Evolutionary conservation across 169 alveolate genomes (phyloP).

Genomic region (Sarcocystis neurona): DNA sequence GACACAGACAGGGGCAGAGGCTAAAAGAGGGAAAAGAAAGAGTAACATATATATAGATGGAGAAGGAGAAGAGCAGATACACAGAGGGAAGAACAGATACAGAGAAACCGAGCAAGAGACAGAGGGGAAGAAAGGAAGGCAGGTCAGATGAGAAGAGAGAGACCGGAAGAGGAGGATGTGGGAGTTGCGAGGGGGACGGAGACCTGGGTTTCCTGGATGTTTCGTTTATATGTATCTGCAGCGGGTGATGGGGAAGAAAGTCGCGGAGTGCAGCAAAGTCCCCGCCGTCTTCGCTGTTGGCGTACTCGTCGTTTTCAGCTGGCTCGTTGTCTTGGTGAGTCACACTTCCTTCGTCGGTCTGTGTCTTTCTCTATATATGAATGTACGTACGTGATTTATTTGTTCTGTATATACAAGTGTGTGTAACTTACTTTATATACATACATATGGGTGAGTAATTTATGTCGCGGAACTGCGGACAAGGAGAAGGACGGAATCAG

Average conservation of each 20-base stretch:
- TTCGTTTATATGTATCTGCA: constrained; percentile 17
- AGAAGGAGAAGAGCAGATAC: background rate
- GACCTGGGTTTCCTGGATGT: background rate
- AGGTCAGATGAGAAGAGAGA: background rate
- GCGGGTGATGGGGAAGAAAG: background rate
- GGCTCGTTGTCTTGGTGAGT: constrained; percentile 57
- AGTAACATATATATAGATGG: too few relatives aligned
- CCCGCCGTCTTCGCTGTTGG: constrained; percentile 49
- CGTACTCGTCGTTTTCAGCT: constrained; percentile 47
- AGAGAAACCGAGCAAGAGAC: too few relatives aligned
- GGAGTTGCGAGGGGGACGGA: background rate
- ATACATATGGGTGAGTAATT: too few relatives aligned
- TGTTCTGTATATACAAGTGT: too few relatives aligned
- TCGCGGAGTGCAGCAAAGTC: background rate
- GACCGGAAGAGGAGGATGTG: background rate
- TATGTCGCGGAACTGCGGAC: too few relatives aligned
- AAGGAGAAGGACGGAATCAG: too few relatives aligned
- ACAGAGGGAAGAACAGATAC: background rate
- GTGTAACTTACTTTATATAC: too few relatives aligned
- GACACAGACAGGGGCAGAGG: too few relatives aligned
- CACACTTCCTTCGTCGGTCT: background rate
- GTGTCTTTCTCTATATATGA: too few relatives aligned
- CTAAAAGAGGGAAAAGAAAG: too few relatives aligned
- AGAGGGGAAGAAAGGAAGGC: background rate
- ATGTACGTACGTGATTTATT: too few relatives aligned